These are phyloP conservation scores for Scytalidium lignicola DNA, from an alignment of 2,329 filamentous ascomycete species.

Conservation along the genomic window DNA sequence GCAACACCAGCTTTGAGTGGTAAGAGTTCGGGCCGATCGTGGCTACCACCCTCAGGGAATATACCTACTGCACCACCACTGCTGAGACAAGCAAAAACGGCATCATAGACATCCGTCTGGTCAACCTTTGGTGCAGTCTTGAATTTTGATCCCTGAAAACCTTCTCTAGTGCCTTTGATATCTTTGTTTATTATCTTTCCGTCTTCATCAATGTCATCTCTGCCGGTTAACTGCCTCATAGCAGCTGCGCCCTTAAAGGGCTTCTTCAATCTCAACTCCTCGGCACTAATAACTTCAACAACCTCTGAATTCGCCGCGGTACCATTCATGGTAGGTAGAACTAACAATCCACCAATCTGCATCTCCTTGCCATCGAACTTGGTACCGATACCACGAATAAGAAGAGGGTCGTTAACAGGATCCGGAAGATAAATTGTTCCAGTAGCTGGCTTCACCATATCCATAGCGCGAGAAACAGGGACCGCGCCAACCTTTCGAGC, in stretches of 20 bases:
- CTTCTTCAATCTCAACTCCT: slow-evolving; percentile 82
- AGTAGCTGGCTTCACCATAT: slow-evolving; percentile 72
- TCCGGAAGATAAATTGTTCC: slow-evolving; percentile 88
- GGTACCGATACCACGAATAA: slow-evolving; percentile 69
- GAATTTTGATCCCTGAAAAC: slow-evolving; percentile 74
- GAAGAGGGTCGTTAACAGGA: slow-evolving; percentile 74
- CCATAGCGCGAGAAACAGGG: slow-evolving; percentile 88
- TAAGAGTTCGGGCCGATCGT: slow-evolving; percentile 86
- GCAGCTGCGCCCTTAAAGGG: slow-evolving; percentile 75
- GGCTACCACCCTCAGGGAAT: slow-evolving; percentile 94
- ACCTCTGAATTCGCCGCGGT: slow-evolving; percentile 77
- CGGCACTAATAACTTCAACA: slow-evolving; percentile 69
- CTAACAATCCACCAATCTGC: slow-evolving; percentile 76
- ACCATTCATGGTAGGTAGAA: slow-evolving; percentile 79
- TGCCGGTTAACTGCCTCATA: slow-evolving; percentile 75
- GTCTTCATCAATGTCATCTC: slow-evolving; percentile 64
- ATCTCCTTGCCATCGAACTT: slow-evolving; percentile 71
- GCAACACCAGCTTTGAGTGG: slow-evolving; percentile 95
- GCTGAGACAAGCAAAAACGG: slow-evolving; percentile 79
- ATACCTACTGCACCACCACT: slow-evolving; percentile 89
- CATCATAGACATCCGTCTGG: slow-evolving; percentile 88
- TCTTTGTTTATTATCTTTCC: slow-evolving; percentile 56
- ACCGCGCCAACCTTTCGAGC: slow-evolving; percentile 83
- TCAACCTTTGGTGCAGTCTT: slow-evolving; percentile 91
- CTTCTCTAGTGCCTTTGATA: slow-evolving; percentile 48